Evolutionary conservation across 1,284 basidiomycete species (phyloP).

Genomic region (Ganoderma resinaceum): DNA sequence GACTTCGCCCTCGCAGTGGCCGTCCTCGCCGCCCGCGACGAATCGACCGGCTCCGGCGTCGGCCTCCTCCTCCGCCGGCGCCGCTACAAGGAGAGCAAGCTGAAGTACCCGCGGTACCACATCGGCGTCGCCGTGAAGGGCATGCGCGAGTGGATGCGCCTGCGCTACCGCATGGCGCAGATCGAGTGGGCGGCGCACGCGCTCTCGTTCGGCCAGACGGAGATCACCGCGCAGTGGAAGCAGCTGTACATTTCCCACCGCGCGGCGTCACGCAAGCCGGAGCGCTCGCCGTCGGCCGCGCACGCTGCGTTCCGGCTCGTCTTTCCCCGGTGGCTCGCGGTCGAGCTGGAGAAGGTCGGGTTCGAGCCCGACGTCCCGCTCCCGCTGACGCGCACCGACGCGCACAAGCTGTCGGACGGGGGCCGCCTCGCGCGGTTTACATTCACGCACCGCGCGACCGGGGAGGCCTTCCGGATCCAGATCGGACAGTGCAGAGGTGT

Average conservation of each 20-base stretch:
- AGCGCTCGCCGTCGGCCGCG: not conserved
- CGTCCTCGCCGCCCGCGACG: slow-evolving; percentile 23
- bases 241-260: slow-evolving; percentile 27
- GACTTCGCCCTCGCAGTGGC: slow-evolving; percentile 21
- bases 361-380: slow-evolving; percentile 12
- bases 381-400: slow-evolving; percentile 2
- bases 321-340: slow-evolving; percentile 25
- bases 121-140: slow-evolving; percentile 22
- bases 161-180: slow-evolving; percentile 26
- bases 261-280: slow-evolving; percentile 21
- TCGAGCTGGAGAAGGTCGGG: slow-evolving; percentile 26
- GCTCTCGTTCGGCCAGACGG: slow-evolving; percentile 18
- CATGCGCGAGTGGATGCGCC: slow-evolving; percentile 16
- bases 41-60: slow-evolving; percentile 20
- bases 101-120: slow-evolving; percentile 19
- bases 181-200: slow-evolving; percentile 23
- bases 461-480: slow-evolving; percentile 21
- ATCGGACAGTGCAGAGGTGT: slow-evolving; percentile 15
- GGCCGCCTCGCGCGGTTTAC: slow-evolving; percentile 13
- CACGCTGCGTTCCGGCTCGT: slow-evolving; percentile 17
- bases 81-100: slow-evolving; percentile 10
- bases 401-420: slow-evolving; percentile 4
- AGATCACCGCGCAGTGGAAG: slow-evolving; percentile 26
- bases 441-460: slow-evolving; percentile 14
- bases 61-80: slow-evolving; percentile 28